Conservation (phyloP, 192 early-diverging fungal genomes). For the Backusella luteola region DNA sequence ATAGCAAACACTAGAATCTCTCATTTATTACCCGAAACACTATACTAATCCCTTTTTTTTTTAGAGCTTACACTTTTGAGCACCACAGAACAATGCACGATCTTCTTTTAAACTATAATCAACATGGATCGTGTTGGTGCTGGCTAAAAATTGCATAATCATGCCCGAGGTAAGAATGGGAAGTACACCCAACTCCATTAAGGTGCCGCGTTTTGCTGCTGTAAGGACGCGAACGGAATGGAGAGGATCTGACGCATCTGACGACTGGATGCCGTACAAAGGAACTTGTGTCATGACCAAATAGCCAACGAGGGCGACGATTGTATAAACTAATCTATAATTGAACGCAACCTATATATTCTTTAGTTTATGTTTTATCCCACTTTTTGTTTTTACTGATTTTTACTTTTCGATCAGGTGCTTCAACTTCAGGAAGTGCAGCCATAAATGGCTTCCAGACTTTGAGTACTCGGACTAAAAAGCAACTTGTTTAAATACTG, state of each 20-base stretch:
- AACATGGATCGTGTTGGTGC: constrained; percentile 98
- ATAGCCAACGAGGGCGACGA: constrained; percentile 97
- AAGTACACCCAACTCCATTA: constrained; percentile 99
- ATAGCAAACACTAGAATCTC: constrained; percentile 81
- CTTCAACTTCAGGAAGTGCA: constrained; percentile 94
- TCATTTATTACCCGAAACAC: not conserved
- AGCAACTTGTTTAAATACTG: too few relatives aligned
- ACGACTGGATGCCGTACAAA: constrained; percentile 99
- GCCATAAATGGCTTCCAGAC: constrained; percentile 97
- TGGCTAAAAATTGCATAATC: constrained; percentile 99
- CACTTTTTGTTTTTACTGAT: not conserved
- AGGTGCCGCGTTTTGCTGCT: constrained; percentile 97
- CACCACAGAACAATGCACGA: constrained; percentile 97
- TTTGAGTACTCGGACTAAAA: constrained; percentile 88
- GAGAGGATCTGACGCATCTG: constrained; percentile 95
- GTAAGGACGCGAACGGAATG: constrained; percentile 99
- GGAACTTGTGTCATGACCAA: constrained; percentile 99
- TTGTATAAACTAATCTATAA: constrained; percentile 99
- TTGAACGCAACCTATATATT: constrained; percentile 81
- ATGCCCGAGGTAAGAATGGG: constrained; percentile 99
- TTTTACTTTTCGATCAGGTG: constrained; percentile 92
- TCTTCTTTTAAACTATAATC: constrained; percentile 98
- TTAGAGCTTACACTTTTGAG: constrained; percentile 79
- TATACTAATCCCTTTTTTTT: not conserved
- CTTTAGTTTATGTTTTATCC: too few relatives aligned